Conservation (phyloP, 768 basidiomycete species). For the Rhodosporidiobolus odoratus region DNA sequence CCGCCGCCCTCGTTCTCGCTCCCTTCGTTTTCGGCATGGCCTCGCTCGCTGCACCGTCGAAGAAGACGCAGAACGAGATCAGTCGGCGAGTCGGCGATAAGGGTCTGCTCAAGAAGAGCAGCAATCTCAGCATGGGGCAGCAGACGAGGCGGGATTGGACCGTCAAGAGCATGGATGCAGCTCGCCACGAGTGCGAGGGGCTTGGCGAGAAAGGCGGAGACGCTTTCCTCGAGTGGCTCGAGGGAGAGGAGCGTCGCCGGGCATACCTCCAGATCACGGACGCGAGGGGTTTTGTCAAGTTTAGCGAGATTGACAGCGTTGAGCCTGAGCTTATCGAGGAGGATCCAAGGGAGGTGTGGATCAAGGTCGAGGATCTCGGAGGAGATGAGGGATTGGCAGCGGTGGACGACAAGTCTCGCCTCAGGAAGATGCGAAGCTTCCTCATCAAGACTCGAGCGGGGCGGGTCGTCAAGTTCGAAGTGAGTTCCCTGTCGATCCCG, state of each 20-base stretch:
- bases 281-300: conserved; percentile 59
- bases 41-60: conserved; percentile 13
- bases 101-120: not conserved
- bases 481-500: conserved; percentile 51
- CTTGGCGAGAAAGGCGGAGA: conserved; percentile 1
- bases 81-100: not conserved
- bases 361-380: conserved; percentile 24
- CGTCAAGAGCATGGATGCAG: conserved; percentile 47
- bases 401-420: conserved; percentile 37
- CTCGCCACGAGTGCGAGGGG: not conserved
- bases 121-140: not conserved
- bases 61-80: conserved; percentile 13
- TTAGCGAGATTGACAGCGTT: conserved; percentile 64
- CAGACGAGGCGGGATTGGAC: conserved; percentile 56
- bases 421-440: conserved; percentile 65
- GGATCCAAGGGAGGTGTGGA: conserved; percentile 15
- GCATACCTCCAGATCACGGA: conserved; percentile 45
- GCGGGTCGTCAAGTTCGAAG: conserved; percentile 70
- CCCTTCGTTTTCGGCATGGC: conserved; percentile 25
- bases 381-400: conserved; percentile 48
- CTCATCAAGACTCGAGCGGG: conserved; percentile 69
- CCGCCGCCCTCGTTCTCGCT: conserved; percentile 29
- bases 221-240: conserved; percentile 40
- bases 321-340: conserved; percentile 36
- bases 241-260: conserved; percentile 42